Evolutionary conservation across 192 early-diverging fungal species (phyloP), one percentile per base, ranked within the genome.

Genomic region (Linnemannia schmuckeri): DNA sequence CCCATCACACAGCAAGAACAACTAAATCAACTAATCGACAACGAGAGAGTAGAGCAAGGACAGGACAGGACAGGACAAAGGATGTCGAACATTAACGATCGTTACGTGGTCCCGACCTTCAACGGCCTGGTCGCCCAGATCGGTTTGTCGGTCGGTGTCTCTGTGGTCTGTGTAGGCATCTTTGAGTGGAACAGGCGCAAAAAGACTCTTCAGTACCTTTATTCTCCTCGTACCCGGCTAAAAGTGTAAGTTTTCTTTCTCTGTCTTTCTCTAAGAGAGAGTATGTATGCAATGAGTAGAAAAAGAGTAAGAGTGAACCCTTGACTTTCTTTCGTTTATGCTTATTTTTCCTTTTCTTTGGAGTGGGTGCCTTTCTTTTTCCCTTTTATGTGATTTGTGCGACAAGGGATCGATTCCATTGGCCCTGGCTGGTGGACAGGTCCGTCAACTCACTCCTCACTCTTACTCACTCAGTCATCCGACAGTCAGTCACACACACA

Each of bases 81-180:
- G 54, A 86, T 86, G 84, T 80, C 84, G 61, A 74, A 86, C 27
- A 70, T 70, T 61, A 46, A 35, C 1, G 41, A 54, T 70, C 84
- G 84, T 44, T 86, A 74, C 57, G 44, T 86, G 57, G 84, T 86
- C 70, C 90, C 91, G 54, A 90, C 91, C 37, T 88, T 90, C 72
- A 82, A 91, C 37, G 92, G 92, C 8, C 73, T 93, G 70, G 88
- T 89, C 3, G 88, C 92, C 20, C 90, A 90, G 72, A 80, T 93
- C 72, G 91, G 91, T 30, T 90, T 93, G 57, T 88, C 89, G 2
- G 75, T 88, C 41, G 79, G 83, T n/a, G 85, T 93, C 30, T 89
- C 88, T 0, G 52, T 87, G 6, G 81, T 82, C 42, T 91, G 92
- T 76, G 55, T 93, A 41, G 79, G 90, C 37, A 80, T 83, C 38